These are phyloP conservation scores for Fusarium sp. DNA, from an alignment of 2,329 filamentous ascomycete genomes.

Conservation along the genomic window DNA sequence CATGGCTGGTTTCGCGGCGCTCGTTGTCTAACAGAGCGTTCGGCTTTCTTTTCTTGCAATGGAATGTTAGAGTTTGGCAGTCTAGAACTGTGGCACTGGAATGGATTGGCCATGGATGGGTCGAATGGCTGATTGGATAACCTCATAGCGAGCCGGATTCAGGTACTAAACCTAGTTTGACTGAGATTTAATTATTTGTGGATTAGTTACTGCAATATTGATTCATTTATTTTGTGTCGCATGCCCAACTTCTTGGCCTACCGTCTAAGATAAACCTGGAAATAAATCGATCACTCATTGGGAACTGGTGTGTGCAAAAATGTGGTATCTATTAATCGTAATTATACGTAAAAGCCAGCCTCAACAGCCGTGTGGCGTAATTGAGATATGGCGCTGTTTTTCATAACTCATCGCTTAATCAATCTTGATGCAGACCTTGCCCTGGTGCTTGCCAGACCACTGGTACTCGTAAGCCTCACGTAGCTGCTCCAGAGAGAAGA, in stretches of 20 bases:
- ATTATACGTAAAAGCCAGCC: conserved; percentile 5
- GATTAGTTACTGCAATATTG: conserved; percentile 4
- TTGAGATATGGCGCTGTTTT: neutral
- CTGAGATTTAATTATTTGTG: conserved; percentile 30
- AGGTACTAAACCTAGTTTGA: neutral
- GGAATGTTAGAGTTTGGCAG: neutral
- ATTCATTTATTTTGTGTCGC: neutral
- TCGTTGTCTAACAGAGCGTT: conserved; percentile 30
- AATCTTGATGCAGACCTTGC: conserved; percentile 56
- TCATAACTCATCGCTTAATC: conserved; percentile 37
- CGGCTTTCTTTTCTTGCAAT: conserved; percentile 10
- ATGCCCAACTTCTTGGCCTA: neutral
- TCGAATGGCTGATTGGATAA: neutral
- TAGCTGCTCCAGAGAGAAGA: conserved; percentile 60
- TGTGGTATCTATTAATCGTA: conserved; percentile 33
- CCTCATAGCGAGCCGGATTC: neutral
- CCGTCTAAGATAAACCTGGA: too few species aligned
- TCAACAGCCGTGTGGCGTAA: neutral
- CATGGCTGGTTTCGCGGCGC: conserved; percentile 40
- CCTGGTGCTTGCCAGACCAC: conserved; percentile 55
- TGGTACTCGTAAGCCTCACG: conserved; percentile 61
- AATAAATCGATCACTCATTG: rapidly evolving
- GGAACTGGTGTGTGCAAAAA: neutral
- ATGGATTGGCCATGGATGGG: neutral
- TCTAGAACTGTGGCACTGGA: conserved; percentile 9